These are phyloP conservation scores for Lactarius psammicola DNA, from an alignment of 768 basidiomycete genomes.

Conservation along the genomic window DNA sequence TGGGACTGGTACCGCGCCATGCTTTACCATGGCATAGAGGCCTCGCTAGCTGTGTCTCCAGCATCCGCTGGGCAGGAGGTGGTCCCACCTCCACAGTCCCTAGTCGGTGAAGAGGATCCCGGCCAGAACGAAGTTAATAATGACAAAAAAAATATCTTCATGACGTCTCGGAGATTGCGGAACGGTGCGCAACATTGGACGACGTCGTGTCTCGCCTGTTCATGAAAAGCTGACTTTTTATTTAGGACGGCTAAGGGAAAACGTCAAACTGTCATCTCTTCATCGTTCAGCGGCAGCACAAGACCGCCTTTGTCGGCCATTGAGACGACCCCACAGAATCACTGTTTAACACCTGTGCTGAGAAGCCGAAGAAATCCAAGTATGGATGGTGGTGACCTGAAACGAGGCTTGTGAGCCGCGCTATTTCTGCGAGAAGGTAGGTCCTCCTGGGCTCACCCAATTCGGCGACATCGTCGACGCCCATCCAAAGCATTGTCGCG, in stretches of 20 bases:
- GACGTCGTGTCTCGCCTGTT: neutral
- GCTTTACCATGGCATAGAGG: constrained; percentile 47
- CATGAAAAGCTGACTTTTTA: neutral
- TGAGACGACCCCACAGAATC: constrained; percentile 50
- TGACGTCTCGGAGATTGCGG: constrained; percentile 51
- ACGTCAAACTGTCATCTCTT: constrained; percentile 68
- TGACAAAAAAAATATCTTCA: constrained; percentile 43
- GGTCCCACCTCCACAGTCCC: constrained; percentile 18
- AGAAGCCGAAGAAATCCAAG: constrained; percentile 43
- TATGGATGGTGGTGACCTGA: constrained; percentile 52
- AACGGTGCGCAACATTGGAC: constrained; percentile 39
- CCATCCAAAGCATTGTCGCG: neutral
- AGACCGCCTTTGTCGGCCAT: constrained; percentile 42
- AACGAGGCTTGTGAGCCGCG: constrained; percentile 45
- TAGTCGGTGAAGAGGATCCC: constrained; percentile 30
- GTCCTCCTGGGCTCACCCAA: neutral
- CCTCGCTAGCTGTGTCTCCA: neutral
- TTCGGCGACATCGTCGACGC: neutral
- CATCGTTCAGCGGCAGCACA: constrained; percentile 53
- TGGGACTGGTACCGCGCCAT: constrained; percentile 46
- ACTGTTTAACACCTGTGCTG: constrained; percentile 45
- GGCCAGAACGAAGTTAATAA: neutral
- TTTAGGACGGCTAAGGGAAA: constrained; percentile 64
- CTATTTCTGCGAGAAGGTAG: neutral
- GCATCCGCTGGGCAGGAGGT: neutral